Evolutionary conservation across 2,329 filamentous ascomycete species (phyloP).

Genomic region (Bipolaris bicolor): DNA sequence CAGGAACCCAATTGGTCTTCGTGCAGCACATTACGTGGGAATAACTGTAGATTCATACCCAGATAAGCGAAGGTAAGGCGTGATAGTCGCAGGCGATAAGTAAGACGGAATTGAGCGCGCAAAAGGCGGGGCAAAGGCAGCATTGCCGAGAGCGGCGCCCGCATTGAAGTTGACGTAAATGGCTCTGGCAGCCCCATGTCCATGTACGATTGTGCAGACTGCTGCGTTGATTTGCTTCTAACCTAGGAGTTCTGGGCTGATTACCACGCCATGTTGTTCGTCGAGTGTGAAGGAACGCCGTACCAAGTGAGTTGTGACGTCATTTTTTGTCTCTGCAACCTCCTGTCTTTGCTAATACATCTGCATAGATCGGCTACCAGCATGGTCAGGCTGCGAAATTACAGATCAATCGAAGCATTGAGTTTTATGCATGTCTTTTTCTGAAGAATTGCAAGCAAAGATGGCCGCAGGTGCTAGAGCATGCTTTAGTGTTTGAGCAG

Average conservation of each 20-base stretch:
- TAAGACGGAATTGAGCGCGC: constrained; percentile 28
- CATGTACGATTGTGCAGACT: background rate
- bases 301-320: constrained; percentile 48
- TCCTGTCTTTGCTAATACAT: background rate
- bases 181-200: background rate
- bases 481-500: constrained; percentile 57
- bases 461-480: constrained; percentile 54
- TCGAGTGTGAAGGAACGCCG: constrained; percentile 52
- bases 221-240: background rate
- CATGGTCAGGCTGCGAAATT: constrained; percentile 52
- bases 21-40: constrained; percentile 1
- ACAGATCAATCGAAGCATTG: constrained; percentile 53
- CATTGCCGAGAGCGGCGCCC: constrained; percentile 4
- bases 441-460: constrained; percentile 53
- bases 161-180: background rate
- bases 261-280: constrained; percentile 44
- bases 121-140: constrained; percentile 19
- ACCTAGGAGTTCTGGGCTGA: background rate
- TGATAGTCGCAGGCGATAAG: constrained; percentile 3
- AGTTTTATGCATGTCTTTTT: constrained; percentile 58
- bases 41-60: background rate
- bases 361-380: constrained; percentile 55
- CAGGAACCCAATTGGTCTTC: background rate
- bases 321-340: constrained; percentile 2
- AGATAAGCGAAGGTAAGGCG: constrained; percentile 6